Base-by-base conservation (phyloP, 352 stramenopile genomes). In the Phytophthora pluvialis region DNA sequence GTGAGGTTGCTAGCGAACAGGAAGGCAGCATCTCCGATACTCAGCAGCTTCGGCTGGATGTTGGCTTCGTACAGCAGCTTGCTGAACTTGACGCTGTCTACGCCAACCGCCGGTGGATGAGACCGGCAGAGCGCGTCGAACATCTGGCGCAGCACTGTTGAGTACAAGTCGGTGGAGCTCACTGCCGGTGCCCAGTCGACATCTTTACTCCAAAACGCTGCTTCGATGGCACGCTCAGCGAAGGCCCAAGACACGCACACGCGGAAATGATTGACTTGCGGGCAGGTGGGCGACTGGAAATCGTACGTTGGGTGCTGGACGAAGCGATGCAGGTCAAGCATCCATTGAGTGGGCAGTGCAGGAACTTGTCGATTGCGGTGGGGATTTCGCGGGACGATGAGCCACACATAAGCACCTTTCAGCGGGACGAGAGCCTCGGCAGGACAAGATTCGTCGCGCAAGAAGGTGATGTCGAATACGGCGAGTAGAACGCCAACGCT, bases 31-130 rank as follows among this genome's bases (percentile, higher is more conserved):
- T 92, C 83, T 0, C 83, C 86, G 21, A 94, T 79, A n/a, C 53
- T 70, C 3, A 94, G 58, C 3, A 67, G 47, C 6, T 60, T 50
- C 0, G 86, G 83, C 26, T 90, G 77, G 1, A 91, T 58, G 0
- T 64, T 63, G 36, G 80, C 83, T 50, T 93, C 83, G 3, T 85
- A 85, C 10, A 94, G 51, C 7, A 93, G 59, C 39, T 90, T 90
- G 52, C 80, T 86, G 62, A 94, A 94, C 48, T 94, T 94, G 60
- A 93, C 77, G 45, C 83, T 83, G 48, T 94, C 86, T 21, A 91
- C 70, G 1, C 72, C 52, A 13, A 67, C 50, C 10, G 71, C 73
- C 4, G 74, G 70, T 8, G 86, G 86, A 38, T 89, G 80, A 8
- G 79, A 82, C 13, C 59, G 65, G 12, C 83, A 81, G 11, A 94